Evolutionary conservation across 345 rosid genomes (phyloP).

Genomic region (Geranium rotundifolium): DNA sequence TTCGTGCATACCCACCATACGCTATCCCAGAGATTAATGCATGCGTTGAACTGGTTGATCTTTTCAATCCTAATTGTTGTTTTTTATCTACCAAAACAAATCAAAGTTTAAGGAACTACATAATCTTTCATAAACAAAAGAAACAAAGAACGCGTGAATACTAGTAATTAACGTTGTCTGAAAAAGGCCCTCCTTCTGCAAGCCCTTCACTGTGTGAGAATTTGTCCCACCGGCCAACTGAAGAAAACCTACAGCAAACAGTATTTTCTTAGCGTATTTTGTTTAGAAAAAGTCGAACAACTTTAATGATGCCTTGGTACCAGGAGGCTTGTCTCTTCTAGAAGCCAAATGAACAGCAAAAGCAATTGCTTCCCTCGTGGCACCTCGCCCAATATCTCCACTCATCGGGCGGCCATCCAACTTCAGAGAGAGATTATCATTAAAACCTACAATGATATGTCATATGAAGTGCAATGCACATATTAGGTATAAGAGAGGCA

Average conservation of each 20-base stretch:
- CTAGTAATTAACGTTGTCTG: slow-evolving; percentile 17
- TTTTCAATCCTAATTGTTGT: neutral
- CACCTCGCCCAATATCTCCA: slow-evolving; percentile 58
- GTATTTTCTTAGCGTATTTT: neutral
- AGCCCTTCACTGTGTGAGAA: slow-evolving; percentile 36
- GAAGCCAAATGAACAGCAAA: slow-evolving; percentile 37
- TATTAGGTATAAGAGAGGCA: neutral
- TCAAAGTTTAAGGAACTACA: neutral
- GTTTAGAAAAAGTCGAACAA: neutral
- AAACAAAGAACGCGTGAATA: neutral
- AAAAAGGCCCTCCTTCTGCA: slow-evolving; percentile 37
- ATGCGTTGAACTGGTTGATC: slow-evolving; percentile 6
- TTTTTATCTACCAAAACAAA: slow-evolving; percentile 7
- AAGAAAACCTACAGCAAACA: slow-evolving; percentile 31
- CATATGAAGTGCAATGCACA: neutral
- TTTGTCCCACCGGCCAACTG: slow-evolving; percentile 58
- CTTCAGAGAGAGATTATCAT: slow-evolving; percentile 13
- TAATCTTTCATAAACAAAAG: neutral
- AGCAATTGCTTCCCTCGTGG: slow-evolving; percentile 41
- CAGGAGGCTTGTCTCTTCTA: slow-evolving; percentile 35
- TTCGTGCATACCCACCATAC: slow-evolving; percentile 50
- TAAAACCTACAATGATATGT: neutral
- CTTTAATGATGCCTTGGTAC: slow-evolving; percentile 11
- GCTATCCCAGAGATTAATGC: slow-evolving; percentile 43
- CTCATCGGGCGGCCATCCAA: slow-evolving; percentile 68